These are phyloP conservation scores for Brettanomyces bruxellensis DNA, from an alignment of 805 yeast species.

Conservation along the genomic window DNA sequence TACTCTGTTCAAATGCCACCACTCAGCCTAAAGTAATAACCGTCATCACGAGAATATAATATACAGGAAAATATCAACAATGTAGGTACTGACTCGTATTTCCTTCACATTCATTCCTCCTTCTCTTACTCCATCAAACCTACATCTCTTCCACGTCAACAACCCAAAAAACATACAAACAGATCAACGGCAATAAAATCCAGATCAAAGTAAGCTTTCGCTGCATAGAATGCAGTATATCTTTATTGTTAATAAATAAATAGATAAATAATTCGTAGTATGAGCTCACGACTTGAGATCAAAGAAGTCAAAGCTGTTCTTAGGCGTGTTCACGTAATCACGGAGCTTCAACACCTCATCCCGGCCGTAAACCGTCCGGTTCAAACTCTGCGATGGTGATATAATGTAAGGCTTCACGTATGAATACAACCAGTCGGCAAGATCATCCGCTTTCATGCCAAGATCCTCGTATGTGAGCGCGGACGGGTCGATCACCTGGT, in stretches of 20 bases:
- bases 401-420: constrained; percentile 30
- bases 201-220: too few species aligned
- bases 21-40: too few species aligned
- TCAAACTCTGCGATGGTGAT: constrained; percentile 26
- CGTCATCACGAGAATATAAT: too few species aligned
- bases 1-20: too few species aligned
- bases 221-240: too few species aligned
- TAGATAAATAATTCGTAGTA: neutral
- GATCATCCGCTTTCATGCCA: constrained; percentile 51
- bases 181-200: too few species aligned
- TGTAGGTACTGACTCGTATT: too few species aligned
- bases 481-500: constrained; percentile 51
- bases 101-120: too few species aligned
- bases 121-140: too few species aligned
- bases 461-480: constrained; percentile 64
- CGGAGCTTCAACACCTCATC: constrained; percentile 28
- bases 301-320: constrained; percentile 23
- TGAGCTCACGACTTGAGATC: constrained; percentile 15
- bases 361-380: constrained; percentile 29
- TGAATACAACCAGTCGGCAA: constrained; percentile 39
- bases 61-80: too few species aligned
- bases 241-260: constrained; percentile 1
- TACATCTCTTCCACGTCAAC: too few species aligned
- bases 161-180: too few species aligned
- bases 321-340: constrained; percentile 28